Evolutionary conservation across 768 basidiomycete species (phyloP).

Genomic region (Chlorophyllum brunneum): DNA sequence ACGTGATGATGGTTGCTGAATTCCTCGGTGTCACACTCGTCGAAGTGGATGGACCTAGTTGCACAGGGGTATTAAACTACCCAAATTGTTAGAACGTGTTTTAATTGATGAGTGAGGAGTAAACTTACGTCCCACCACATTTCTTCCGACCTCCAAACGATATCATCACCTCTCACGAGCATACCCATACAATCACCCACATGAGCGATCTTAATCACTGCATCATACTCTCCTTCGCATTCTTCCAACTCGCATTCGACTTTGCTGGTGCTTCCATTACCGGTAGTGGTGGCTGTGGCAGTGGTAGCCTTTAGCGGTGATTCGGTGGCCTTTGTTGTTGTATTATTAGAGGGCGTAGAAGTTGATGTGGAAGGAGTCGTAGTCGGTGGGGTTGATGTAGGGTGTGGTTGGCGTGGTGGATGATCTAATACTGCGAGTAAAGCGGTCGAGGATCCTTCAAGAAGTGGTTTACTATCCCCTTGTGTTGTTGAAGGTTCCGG

Average conservation of each 20-base stretch:
- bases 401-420: conserved; percentile 17
- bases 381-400: conserved; percentile 27
- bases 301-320: conserved; percentile 1
- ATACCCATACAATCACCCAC: conserved; percentile 87
- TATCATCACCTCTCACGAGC: conserved; percentile 73
- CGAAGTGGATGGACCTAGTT: conserved; percentile 35
- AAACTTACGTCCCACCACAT: conserved; percentile 83
- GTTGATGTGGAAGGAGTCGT: neutral
- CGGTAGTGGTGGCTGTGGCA: conserved; percentile 11
- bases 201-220: conserved; percentile 78
- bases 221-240: conserved; percentile 29
- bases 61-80: conserved; percentile 43
- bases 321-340: neutral
- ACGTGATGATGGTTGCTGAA: conserved; percentile 62
- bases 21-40: conserved; percentile 29
- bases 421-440: conserved; percentile 62
- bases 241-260: conserved; percentile 5
- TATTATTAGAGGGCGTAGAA: neutral
- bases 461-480: conserved; percentile 32
- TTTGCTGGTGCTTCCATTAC: neutral
- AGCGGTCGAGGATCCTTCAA: conserved; percentile 64
- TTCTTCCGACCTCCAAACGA: conserved; percentile 85
- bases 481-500: conserved; percentile 18
- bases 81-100: neutral
- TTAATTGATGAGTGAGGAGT: neutral